Percentiles rank a stretch among this genome's conserved stretches.
phyloP scores from a whole-genome alignment of 2,329 filamentous ascomycete species.

The Nigrospora oryzae region DNA sequence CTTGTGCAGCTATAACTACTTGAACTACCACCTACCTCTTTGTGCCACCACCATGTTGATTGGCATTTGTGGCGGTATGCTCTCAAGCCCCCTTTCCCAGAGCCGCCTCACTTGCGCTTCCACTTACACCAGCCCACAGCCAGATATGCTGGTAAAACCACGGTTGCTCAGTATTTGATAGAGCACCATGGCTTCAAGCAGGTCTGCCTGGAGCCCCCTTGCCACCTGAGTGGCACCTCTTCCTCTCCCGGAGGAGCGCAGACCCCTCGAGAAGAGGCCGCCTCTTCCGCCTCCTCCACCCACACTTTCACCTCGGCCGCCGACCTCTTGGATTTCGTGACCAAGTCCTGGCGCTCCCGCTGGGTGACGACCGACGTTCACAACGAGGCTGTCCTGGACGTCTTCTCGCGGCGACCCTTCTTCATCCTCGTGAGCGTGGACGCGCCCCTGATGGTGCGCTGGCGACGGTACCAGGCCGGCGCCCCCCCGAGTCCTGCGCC shows the following conservation, averaged over 20 bases:
- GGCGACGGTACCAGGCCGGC: constrained; percentile 62
- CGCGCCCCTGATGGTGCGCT: constrained; percentile 77
- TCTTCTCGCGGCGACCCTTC: constrained; percentile 73
- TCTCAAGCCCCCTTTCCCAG: background rate
- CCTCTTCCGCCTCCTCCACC: constrained; percentile 6
- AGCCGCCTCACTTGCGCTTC: constrained; percentile 5
- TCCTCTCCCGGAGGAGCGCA: background rate
- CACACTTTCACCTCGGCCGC: constrained; percentile 53
- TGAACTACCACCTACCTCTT: no score
- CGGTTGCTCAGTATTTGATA: constrained; percentile 80
- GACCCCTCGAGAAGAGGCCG: background rate
- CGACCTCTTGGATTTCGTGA: constrained; percentile 75
- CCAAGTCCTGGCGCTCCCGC: constrained; percentile 69
- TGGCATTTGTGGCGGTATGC: constrained; percentile 38
- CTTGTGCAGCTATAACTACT: no score
- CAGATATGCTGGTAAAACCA: constrained; percentile 88
- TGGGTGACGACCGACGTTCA: constrained; percentile 84
- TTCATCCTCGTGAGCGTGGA: constrained; percentile 91
- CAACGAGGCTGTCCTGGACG: constrained; percentile 64
- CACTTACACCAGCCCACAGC: constrained; percentile 38
- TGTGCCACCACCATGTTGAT: constrained; percentile 30
- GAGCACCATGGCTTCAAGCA: constrained; percentile 75
- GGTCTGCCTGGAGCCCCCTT: constrained; percentile 46
- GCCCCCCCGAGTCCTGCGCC: constrained; percentile 3
- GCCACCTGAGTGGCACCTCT: background rate